These are phyloP conservation scores for Aspergillus sp. DNA, from an alignment of 2,329 filamentous ascomycete genomes.

Conservation along the genomic window DNA sequence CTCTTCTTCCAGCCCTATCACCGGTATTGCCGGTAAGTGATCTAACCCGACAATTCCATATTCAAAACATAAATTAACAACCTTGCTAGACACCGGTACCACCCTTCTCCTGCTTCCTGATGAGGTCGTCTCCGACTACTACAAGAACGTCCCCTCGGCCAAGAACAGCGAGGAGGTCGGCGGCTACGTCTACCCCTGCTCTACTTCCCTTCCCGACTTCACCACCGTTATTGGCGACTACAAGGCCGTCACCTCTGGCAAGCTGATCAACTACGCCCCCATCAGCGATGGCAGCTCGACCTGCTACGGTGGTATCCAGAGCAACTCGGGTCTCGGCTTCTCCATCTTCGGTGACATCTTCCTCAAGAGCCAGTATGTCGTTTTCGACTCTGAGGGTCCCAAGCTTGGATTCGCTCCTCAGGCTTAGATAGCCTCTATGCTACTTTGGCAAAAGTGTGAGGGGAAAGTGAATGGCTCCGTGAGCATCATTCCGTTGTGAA, in stretches of 20 bases:
- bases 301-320: conserved; percentile 77
- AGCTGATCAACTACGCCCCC: conserved; percentile 52
- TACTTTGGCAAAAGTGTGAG: too few relatives aligned
- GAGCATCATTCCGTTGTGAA: too few relatives aligned
- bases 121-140: conserved; percentile 55
- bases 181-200: conserved; percentile 54
- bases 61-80: neutral
- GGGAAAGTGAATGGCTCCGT: too few relatives aligned
- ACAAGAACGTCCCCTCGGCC: conserved; percentile 52
- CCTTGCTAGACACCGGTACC: conserved; percentile 58
- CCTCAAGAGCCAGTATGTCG: conserved; percentile 71
- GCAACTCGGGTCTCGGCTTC: conserved; percentile 51
- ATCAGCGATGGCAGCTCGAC: conserved; percentile 28
- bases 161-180: conserved; percentile 44
- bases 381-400: conserved; percentile 57
- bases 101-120: conserved; percentile 59
- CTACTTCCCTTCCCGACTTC: conserved; percentile 49
- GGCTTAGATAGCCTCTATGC: neutral
- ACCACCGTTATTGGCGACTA: conserved; percentile 47
- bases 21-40: conserved; percentile 49
- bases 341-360: conserved; percentile 75
- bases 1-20: conserved; percentile 38
- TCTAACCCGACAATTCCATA: too few relatives aligned
- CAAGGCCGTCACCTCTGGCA: conserved; percentile 48
- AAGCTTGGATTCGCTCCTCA: conserved; percentile 47